phyloP scores from a whole-genome alignment of 2,329 filamentous ascomycete genomes.

The Penicillium glabrum region DNA sequence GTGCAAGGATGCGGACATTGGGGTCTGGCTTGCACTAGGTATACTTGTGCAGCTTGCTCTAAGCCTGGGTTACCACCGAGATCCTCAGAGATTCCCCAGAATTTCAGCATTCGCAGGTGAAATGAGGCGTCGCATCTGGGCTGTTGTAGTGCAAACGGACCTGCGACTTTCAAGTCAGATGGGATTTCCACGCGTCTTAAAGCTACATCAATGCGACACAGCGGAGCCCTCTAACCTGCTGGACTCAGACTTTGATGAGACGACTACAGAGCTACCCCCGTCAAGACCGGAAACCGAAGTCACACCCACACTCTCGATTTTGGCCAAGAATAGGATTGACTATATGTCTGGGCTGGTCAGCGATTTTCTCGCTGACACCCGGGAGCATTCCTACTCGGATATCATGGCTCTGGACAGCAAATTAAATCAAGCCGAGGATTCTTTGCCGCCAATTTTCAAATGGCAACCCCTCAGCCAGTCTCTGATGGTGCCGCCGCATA shows the following conservation, averaged over 20 bases:
- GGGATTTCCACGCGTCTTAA: slow-evolving; percentile 61
- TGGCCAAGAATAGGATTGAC: background rate
- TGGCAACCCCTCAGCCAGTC: background rate
- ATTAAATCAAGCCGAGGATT: background rate
- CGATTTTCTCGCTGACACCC: background rate
- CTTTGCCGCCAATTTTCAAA: background rate
- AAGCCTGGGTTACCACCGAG: no score
- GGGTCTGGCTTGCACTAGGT: no score
- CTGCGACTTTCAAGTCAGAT: slow-evolving; percentile 55
- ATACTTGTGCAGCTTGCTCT: no score
- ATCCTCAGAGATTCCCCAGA: no score
- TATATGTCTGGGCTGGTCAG: background rate
- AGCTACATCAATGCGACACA: slow-evolving; percentile 59
- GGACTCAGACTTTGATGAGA: slow-evolving; percentile 58
- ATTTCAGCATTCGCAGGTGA: no score
- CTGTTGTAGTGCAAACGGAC: no score
- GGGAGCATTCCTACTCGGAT: background rate
- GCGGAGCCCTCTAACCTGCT: slow-evolving; percentile 56
- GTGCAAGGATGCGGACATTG: no score
- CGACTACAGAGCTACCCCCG: slow-evolving; percentile 50
- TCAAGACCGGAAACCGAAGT: slow-evolving; percentile 50
- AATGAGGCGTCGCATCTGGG: no score
- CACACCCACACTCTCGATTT: slow-evolving; percentile 26
- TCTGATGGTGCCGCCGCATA: background rate
- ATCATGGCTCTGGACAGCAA: background rate